Base-by-base conservation (phyloP, 495 filamentous ascomycete species). In the Penicillium lagena region DNA sequence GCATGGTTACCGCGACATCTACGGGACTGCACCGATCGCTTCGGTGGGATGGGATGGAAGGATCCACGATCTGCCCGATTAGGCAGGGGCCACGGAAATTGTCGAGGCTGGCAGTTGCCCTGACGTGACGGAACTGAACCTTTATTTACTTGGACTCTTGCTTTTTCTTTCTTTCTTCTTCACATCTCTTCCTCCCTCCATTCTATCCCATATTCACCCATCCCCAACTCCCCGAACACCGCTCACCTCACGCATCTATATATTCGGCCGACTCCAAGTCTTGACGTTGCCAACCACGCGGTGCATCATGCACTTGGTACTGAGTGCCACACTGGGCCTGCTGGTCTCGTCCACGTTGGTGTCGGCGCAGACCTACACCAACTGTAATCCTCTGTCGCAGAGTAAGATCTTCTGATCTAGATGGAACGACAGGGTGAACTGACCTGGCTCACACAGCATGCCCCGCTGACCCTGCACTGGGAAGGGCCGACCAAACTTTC, bases 381-480 rank as follows among this genome's bases (percentile, higher is more conserved):
- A 66, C 47, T 94, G 88, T 63, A 84, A 94, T 54, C 88, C 88
- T 34, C 72, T 79, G 45, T 62, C 82, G 54, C 76, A 77, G 54
- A 66, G 85, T 87, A 72, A 56, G 79, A 73, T 7, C 12, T 41
- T 12, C 35, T 29, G 29, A 29, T 33, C 1, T 36, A 32, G 17
- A 42, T 22, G 3, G 22, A 22, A 6, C 3, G 3, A 4, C 22
- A 22, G 3, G 22, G 4, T 22, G 22, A 22, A 22, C 35, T 56
- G 42, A 35, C 56, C 66, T 32, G 70, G 38, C 17, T 30, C 14
- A 9, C 37, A 13, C 39, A 76, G 73, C 63, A 36, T 98, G 93
- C 56, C 81, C 88, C 9, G 62, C 87, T 32, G 76, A 96, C 58
- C 79, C 89, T 31, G 93, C 91, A 8, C 78, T 97, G 9, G 87